These are phyloP conservation scores for Aureobasidium leucospermi DNA, from an alignment of 2,329 filamentous ascomycete species.

Conservation along the genomic window DNA sequence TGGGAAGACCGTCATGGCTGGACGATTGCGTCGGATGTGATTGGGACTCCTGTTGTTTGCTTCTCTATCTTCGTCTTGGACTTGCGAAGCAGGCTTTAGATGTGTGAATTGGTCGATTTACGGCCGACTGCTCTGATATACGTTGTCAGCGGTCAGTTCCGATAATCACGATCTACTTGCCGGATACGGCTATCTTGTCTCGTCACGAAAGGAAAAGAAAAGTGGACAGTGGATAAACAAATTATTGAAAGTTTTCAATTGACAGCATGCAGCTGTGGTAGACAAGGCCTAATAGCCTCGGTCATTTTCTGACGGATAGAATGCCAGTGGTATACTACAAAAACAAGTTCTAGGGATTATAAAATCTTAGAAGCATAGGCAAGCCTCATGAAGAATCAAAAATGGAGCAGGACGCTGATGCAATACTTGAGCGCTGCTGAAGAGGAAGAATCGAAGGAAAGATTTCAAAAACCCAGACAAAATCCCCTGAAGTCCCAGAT, in stretches of 20 bases:
- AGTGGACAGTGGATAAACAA: background rate
- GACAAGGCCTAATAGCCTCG: background rate
- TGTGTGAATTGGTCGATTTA: background rate
- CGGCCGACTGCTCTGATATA: background rate
- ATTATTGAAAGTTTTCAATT: background rate
- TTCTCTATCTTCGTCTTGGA: background rate
- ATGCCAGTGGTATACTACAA: slow-evolving; percentile 7
- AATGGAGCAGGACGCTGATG: background rate
- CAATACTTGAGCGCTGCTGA: slow-evolving; percentile 1
- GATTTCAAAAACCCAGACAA: background rate
- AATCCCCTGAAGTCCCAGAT: slow-evolving; percentile 5
- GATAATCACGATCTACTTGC: background rate
- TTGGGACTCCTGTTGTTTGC: background rate
- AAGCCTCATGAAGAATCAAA: background rate
- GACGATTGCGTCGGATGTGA: background rate
- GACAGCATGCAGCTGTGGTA: background rate
- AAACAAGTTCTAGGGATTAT: slow-evolving; percentile 1
- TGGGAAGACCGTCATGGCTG: background rate
- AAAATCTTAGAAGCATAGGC: background rate
- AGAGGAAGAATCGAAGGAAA: background rate
- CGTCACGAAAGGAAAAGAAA: background rate
- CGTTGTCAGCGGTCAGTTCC: background rate
- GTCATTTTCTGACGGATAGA: background rate
- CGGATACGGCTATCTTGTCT: background rate
- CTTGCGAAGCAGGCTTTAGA: background rate